Base-by-base conservation (phyloP, 2,329 filamentous ascomycete species). In the Chalaropsis thielavioides region DNA sequence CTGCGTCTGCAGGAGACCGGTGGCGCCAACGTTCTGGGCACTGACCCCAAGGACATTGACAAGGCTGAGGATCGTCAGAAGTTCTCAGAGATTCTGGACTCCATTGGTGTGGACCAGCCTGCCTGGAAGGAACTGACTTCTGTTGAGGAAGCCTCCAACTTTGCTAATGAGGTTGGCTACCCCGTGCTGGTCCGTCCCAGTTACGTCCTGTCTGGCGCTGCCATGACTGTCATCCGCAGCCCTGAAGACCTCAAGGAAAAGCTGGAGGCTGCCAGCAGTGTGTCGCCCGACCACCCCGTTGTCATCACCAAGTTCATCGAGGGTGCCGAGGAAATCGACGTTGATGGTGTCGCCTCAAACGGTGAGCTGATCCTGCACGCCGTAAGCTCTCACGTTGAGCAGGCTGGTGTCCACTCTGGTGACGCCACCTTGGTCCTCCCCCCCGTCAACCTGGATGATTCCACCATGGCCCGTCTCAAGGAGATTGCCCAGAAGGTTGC, bases 291-390 rank as follows among this genome's bases (percentile, higher is more conserved):
- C 73, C 91, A 99, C 77, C 94, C 94, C 1, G 94, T 99, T 49
- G 94, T 99, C 65, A 97, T 99, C 75, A 95, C 87, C 72, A 95
- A 97, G 78, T 97, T 95, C 80, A 97, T 99, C 68, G 91, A 97
- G 76, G 92, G 91, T 64, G 94, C 94, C 5, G 81, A 95, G 77
- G 94, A 99, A 76, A 96, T 99, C 67, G 94, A 99, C 71, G 90
- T 96, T 68, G 94, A 99, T 71, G 92, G 87, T 74, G 94, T 99
- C 68, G 91, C 88, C 46, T 89, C 88, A 49, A 80, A 88, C 70
- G 94, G 94, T 70, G 86, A 94, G 70, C 83, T 99, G 43, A 81
- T 99, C 67, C 75, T 97, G 63, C 94, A 99, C 74, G 92, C 94
- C 65, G 85, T 99, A 71, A 92, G 87, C 72, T 92, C 97, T 79